Conservation (phyloP, 1,139 yeast species). For the Pneumocystis oryctolagi region DNA sequence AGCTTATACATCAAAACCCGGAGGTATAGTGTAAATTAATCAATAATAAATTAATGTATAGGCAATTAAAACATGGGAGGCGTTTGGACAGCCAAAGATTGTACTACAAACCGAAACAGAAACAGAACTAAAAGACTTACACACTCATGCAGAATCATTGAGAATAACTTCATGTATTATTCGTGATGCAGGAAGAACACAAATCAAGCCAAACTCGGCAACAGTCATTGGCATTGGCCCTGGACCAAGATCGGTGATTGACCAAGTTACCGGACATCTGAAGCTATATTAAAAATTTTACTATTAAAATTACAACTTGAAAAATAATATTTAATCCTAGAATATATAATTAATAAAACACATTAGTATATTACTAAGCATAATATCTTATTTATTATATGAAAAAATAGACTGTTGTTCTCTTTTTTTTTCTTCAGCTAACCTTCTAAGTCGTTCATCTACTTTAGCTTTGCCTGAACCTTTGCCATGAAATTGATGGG, state of each 20-base stretch:
- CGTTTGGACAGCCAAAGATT: constrained; percentile 86
- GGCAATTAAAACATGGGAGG: constrained; percentile 65
- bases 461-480: constrained; percentile 32
- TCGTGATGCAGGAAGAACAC: constrained; percentile 95
- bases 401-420: constrained; percentile 20
- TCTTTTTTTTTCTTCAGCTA: constrained; percentile 23
- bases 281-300: constrained; percentile 42
- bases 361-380: neutral
- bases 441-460: constrained; percentile 27
- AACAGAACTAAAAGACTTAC: constrained; percentile 63
- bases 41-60: constrained; percentile 20
- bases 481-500: constrained; percentile 78
- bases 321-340: neutral
- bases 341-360: neutral
- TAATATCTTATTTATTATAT: neutral
- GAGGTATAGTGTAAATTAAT: constrained; percentile 30
- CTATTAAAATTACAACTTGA: neutral
- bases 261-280: constrained; percentile 64
- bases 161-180: constrained; percentile 69
- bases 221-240: constrained; percentile 94
- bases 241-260: constrained; percentile 74
- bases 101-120: constrained; percentile 60
- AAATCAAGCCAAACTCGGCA: constrained; percentile 85
- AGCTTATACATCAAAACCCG: constrained; percentile 36
- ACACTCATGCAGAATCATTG: constrained; percentile 64